Conservation (phyloP, 345 rosid species). For the Leavenworthia alabamica region DNA sequence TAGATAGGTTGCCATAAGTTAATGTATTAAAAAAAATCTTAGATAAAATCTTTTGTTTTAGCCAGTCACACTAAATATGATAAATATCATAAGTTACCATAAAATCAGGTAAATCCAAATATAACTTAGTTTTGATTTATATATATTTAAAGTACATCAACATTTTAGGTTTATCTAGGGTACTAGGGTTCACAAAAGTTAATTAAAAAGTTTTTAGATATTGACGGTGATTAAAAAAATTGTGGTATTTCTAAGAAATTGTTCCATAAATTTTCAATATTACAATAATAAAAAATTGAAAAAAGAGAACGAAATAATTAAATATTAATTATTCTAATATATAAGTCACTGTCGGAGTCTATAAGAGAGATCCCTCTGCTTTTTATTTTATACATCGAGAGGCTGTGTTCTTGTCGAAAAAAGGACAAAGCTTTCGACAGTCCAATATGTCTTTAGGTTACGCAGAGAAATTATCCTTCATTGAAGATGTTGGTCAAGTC, state of each 20-base stretch:
- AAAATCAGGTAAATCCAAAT: too few relatives aligned
- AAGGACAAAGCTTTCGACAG: background rate
- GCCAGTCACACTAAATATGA: background rate
- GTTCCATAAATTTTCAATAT: background rate
- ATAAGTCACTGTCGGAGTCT: constrained; percentile 5
- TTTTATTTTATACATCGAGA: constrained; percentile 9
- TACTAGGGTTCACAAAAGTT: background rate
- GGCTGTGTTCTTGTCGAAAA: constrained; percentile 21
- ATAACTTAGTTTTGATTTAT: background rate
- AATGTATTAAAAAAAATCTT: background rate
- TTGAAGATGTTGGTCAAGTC: constrained; percentile 96
- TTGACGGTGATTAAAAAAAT: background rate
- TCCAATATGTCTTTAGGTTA: constrained; percentile 91
- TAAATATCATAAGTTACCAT: background rate
- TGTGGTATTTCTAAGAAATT: background rate
- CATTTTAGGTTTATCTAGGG: background rate
- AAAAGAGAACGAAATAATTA: background rate
- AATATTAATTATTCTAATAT: background rate
- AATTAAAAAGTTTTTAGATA: background rate
- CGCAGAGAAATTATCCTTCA: constrained; percentile 97
- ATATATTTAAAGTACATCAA: background rate
- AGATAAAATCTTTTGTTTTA: background rate
- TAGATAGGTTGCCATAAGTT: background rate
- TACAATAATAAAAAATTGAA: too few relatives aligned
- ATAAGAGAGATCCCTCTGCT: constrained; percentile 16